Conservation (phyloP, 2,329 filamentous ascomycete genomes). For the Metarhizium anisopliae region DNA sequence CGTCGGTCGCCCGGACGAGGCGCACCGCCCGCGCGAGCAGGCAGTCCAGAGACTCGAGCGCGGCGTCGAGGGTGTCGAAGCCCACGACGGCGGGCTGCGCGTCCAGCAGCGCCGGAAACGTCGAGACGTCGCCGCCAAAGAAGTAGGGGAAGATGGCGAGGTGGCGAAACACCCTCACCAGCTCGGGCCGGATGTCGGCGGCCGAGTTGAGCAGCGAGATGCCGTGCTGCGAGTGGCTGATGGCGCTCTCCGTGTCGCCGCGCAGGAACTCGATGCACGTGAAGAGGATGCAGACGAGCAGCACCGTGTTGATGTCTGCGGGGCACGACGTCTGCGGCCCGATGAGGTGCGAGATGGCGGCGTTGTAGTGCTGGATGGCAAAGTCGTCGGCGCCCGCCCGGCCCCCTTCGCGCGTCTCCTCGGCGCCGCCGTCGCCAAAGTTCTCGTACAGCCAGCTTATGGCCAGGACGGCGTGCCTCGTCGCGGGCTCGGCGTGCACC, state of each 20-base stretch:
- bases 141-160: constrained; percentile 31
- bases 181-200: constrained; percentile 15
- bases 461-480: constrained; percentile 28
- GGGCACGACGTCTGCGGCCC: constrained; percentile 6
- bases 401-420: background rate
- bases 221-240: constrained; percentile 29
- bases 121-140: constrained; percentile 15
- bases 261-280: constrained; percentile 34
- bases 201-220: constrained; percentile 23
- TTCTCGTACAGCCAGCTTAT: constrained; percentile 31
- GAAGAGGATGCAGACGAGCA: constrained; percentile 33
- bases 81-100: background rate
- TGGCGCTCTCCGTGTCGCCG: constrained; percentile 24
- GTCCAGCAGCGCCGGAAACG: constrained; percentile 6
- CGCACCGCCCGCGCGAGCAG: constrained; percentile 18
- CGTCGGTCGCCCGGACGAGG: constrained; percentile 20
- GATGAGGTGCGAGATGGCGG: constrained; percentile 26
- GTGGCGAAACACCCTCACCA: constrained; percentile 28
- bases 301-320: constrained; percentile 21
- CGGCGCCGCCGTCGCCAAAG: constrained; percentile 8
- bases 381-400: constrained; percentile 14
- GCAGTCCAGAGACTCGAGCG: constrained; percentile 21
- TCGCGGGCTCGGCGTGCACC: constrained; percentile 26
- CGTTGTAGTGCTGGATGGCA: constrained; percentile 31
- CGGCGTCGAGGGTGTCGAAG: constrained; percentile 14